These are phyloP conservation scores for Vaccinium macrocarpon DNA, from an alignment of 148 eudicot genomes.

Conservation along the genomic window DNA sequence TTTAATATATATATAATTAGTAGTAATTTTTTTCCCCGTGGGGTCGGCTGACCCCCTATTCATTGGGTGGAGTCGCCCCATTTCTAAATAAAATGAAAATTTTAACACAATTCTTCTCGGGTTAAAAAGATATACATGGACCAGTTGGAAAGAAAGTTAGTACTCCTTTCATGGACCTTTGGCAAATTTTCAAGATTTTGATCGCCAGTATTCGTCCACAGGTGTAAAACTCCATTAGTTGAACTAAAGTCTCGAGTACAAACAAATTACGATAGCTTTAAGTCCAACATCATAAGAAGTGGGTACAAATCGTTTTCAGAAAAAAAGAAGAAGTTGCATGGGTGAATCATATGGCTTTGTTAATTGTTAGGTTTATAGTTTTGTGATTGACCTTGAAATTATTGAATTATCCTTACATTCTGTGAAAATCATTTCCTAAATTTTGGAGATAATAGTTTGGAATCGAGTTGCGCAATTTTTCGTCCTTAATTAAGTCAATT, in stretches of 20 bases:
- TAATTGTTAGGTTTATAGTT: background rate
- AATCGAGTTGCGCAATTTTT: too few relatives aligned
- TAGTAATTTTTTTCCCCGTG: too few relatives aligned
- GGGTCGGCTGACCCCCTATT: too few relatives aligned
- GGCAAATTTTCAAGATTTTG: background rate
- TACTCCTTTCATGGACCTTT: background rate
- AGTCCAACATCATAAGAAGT: background rate
- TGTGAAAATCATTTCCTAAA: too few relatives aligned
- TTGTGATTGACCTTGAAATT: background rate
- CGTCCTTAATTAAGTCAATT: too few relatives aligned
- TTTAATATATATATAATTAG: too few relatives aligned
- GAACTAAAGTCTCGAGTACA: background rate
- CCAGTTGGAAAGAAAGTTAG: background rate
- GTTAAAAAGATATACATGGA: background rate
- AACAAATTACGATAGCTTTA: background rate
- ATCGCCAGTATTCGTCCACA: background rate
- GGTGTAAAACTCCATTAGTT: background rate
- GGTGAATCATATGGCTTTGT: background rate
- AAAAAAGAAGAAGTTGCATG: background rate
- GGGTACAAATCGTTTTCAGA: conserved; percentile 3
- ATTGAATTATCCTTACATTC: background rate
- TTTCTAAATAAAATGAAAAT: too few relatives aligned
- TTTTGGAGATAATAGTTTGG: too few relatives aligned
- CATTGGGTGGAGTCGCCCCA: too few relatives aligned
- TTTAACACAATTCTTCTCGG: background rate